These are phyloP conservation scores for Boletus subparvulus DNA, from an alignment of 768 basidiomycete species.

Conservation along the genomic window DNA sequence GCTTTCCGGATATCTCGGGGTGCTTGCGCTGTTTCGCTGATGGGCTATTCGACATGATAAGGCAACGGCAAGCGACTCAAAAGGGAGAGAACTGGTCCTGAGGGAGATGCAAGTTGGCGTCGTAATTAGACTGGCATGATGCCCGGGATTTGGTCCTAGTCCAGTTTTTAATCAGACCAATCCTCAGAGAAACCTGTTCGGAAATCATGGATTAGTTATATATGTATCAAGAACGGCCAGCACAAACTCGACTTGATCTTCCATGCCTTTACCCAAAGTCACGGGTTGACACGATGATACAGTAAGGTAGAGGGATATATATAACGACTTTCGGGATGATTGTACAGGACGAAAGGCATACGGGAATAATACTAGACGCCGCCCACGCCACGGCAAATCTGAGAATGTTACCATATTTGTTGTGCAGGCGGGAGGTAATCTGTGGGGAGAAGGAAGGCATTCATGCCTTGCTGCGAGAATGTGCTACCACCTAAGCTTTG, in stretches of 20 bases:
- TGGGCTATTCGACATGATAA: slow-evolving; percentile 13
- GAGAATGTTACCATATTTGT: slow-evolving; percentile 65
- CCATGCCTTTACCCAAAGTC: background rate
- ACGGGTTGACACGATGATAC: slow-evolving; percentile 9
- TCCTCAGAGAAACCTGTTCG: slow-evolving; percentile 1
- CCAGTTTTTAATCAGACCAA: slow-evolving; percentile 19
- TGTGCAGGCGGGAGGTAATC: slow-evolving; percentile 71
- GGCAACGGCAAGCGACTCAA: background rate
- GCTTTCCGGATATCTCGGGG: background rate
- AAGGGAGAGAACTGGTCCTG: background rate
- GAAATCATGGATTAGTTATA: background rate
- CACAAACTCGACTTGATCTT: slow-evolving; percentile 7
- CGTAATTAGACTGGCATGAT: background rate
- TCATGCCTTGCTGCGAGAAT: slow-evolving; percentile 80
- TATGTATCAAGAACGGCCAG: background rate
- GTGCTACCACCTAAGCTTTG: slow-evolving; percentile 74
- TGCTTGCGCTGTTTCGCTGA: slow-evolving; percentile 9
- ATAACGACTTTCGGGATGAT: slow-evolving; percentile 16
- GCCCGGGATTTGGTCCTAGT: background rate
- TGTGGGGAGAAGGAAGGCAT: slow-evolving; percentile 76
- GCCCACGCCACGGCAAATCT: background rate
- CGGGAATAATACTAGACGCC: slow-evolving; percentile 16
- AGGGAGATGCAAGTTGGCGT: background rate
- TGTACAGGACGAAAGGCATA: slow-evolving; percentile 28
- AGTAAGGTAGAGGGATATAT: slow-evolving; percentile 12